These are phyloP conservation scores for Trichopus zeylanicus DNA, from an alignment of 116 monocot species.

Conservation along the genomic window DNA sequence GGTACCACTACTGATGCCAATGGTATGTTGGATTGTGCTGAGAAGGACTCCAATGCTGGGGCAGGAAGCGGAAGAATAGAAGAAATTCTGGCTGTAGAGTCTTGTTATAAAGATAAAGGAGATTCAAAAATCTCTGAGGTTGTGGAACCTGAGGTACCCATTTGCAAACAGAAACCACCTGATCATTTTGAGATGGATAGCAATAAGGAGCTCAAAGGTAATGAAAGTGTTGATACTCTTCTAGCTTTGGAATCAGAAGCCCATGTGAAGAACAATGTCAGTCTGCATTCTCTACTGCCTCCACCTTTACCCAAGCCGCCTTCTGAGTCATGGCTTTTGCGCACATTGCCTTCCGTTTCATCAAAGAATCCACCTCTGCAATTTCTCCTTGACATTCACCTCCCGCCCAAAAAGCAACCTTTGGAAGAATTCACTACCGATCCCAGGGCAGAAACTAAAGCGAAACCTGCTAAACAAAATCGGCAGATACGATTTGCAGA, in stretches of 20 bases:
- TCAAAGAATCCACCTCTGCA: slow-evolving; percentile 32
- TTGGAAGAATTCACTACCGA: slow-evolving; percentile 5
- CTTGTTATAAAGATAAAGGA: slow-evolving; percentile 1
- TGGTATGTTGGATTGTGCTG: neutral
- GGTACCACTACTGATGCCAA: slow-evolving; percentile 3
- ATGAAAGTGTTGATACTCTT: slow-evolving; percentile 5
- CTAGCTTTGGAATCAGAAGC: slow-evolving; percentile 6
- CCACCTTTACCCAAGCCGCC: slow-evolving; percentile 63
- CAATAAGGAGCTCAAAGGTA: slow-evolving; percentile 1
- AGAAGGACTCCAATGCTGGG: slow-evolving; percentile 16
- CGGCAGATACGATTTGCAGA: slow-evolving; percentile 42
- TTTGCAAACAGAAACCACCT: neutral
- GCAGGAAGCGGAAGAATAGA: slow-evolving; percentile 16
- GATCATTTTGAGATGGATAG: slow-evolving; percentile 12
- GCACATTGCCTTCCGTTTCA: slow-evolving; percentile 66
- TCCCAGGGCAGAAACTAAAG: slow-evolving; percentile 10
- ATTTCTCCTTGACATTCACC: slow-evolving; percentile 46
- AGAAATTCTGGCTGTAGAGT: slow-evolving; percentile 15
- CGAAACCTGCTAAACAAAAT: slow-evolving; percentile 21
- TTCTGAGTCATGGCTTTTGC: slow-evolving; percentile 79
- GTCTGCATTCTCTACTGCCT: slow-evolving; percentile 26
- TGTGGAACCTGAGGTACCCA: neutral
- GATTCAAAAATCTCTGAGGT: neutral
- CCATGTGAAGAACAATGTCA: slow-evolving; percentile 11
- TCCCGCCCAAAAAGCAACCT: slow-evolving; percentile 26